Base-by-base conservation (phyloP, 306 rosid species). In the Lupinus albus region DNA sequence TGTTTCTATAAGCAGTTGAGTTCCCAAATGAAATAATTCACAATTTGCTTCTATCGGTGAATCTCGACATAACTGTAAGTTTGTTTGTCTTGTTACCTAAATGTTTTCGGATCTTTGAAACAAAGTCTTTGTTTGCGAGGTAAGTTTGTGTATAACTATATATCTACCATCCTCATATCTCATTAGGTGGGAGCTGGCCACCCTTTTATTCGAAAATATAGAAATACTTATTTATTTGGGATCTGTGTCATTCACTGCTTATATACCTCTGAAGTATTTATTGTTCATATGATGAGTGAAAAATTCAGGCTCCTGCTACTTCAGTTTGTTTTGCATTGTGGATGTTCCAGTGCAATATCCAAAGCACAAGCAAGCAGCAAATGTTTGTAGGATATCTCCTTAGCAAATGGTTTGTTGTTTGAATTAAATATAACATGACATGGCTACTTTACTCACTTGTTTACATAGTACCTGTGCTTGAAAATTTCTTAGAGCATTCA, bases 371-470 rank as follows among this genome's bases (percentile, higher is more conserved):
- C 33, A 49, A 13, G 65, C 28, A 35, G 51, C 74, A 32, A 36
- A 41, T 67, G 55, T 65, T 68, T 32, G 8, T 48, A 38, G 9
- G n/a, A 55, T 10, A 18, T 70, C 17, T 49, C 9, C 12, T 4
- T 5, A 2, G 11, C 7, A 18, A 59, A 48, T 41, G 55, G 17
- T 65, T 71, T 36, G 15, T 71, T 5, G 51, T 46, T 35, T 52
- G 73, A 48, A 16, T 32, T 53, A 21, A 44, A 36, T 14, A 35
- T 64, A 16, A 14, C 50, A 60, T 65, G 30, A 20, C n/a, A 32
- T 68, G 14, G 14, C 20, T 36, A 38, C 13, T 57, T 7, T 36
- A 5, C 25, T 62, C 54, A 62, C 42, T 7, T 0, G 41, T 36
- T 35, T n/a, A n/a, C 39, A 35, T 1, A 35, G 1, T 35, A 35